phyloP scores from a whole-genome alignment of 2,329 filamentous ascomycete species.

The Emmonsiellopsis sp. region DNA sequence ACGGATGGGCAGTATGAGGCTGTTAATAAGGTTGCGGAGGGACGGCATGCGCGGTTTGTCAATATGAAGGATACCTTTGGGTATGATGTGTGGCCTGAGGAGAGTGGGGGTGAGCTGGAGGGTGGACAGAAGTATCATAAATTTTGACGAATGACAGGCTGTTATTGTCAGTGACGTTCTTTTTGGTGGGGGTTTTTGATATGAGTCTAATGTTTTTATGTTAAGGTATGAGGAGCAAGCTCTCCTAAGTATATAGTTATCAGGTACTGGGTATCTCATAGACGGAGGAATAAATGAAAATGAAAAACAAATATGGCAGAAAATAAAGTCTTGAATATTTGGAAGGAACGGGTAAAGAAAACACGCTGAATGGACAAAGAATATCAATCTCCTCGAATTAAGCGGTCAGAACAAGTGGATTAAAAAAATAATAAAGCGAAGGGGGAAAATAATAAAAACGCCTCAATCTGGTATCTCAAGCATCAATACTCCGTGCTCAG shows the following conservation, averaged over 20 bases:
- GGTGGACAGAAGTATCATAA: conserved; percentile 14
- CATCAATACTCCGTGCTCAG: no score
- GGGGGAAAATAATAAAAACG: background rate
- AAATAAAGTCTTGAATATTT: background rate
- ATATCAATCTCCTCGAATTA: background rate
- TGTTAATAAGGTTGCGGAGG: conserved; percentile 55
- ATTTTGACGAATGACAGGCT: background rate
- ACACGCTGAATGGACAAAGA: background rate
- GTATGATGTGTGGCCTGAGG: conserved; percentile 60
- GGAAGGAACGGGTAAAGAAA: background rate
- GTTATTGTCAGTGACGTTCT: background rate
- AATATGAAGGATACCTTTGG: conserved; percentile 79
- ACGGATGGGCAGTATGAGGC: conserved; percentile 49
- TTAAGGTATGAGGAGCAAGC: background rate
- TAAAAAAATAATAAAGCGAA: background rate
- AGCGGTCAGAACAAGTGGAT: background rate
- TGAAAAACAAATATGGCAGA: background rate
- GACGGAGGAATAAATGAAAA: no score
- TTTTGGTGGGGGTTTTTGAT: background rate
- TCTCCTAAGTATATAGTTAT: background rate
- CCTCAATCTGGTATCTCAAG: background rate
- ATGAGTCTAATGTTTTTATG: background rate
- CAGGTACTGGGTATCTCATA: no score
- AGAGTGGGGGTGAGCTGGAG: conserved; percentile 29
- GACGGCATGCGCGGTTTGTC: conserved; percentile 61